Evolutionary conservation across 2,329 filamentous ascomycete genomes (phyloP).

Genomic region (Fusarium cyanostomum): DNA sequence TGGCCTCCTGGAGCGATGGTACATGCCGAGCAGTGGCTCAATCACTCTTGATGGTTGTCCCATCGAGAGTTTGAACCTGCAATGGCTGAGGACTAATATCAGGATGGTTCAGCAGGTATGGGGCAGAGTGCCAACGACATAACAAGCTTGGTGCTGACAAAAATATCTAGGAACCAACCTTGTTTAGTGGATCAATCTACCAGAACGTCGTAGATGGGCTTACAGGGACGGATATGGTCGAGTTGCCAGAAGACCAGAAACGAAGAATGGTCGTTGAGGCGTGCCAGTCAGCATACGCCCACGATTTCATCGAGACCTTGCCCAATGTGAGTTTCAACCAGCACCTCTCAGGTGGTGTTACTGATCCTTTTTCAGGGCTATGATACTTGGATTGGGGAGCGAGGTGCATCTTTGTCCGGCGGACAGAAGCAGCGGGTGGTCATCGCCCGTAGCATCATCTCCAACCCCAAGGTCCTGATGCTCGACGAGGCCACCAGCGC

Average conservation of each 20-base stretch:
- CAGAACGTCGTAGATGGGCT: slow-evolving; percentile 63
- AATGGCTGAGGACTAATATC: slow-evolving; percentile 63
- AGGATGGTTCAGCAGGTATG: slow-evolving; percentile 59
- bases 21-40: slow-evolving; percentile 57
- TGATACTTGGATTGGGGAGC: slow-evolving; percentile 70
- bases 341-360: rapidly evolving
- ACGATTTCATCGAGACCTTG: slow-evolving; percentile 62
- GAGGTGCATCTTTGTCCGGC: slow-evolving; percentile 71
- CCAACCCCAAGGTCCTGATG: slow-evolving; percentile 69
- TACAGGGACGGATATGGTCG: slow-evolving; percentile 48
- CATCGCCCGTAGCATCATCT: slow-evolving; percentile 73
- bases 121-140: rapidly evolving
- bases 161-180: slow-evolving; percentile 57
- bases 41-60: slow-evolving; percentile 57
- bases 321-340: slow-evolving; percentile 48
- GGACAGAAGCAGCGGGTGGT: slow-evolving; percentile 74
- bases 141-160: background rate
- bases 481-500: slow-evolving; percentile 76
- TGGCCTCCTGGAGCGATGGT: slow-evolving; percentile 68
- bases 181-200: slow-evolving; percentile 63
- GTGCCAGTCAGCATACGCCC: slow-evolving; percentile 60
- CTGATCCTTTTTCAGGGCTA: slow-evolving; percentile 56
- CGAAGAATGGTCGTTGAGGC: slow-evolving; percentile 56
- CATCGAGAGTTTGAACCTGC: slow-evolving; percentile 56
- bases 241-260: slow-evolving; percentile 55